Conservation (phyloP, 179 eudicot genomes). For the Beta macrorhiza region DNA sequence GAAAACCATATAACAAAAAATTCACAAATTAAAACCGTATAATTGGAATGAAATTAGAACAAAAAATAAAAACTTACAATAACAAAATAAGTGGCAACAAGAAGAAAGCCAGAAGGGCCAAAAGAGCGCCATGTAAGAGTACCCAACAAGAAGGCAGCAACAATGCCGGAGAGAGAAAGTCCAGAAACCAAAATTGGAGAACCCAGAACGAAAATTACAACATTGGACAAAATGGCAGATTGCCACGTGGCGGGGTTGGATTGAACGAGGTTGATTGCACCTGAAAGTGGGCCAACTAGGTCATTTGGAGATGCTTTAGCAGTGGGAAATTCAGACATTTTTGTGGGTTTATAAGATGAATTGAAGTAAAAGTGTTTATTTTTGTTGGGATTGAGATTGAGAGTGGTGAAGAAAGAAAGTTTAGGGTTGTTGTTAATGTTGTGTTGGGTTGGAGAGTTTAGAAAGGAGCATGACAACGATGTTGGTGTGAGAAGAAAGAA, state of each 20-base stretch:
- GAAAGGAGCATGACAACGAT: not conserved
- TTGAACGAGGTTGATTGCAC: slow-evolving; percentile 40
- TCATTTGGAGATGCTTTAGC: slow-evolving; percentile 38
- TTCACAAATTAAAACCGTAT: not conserved
- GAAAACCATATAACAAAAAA: not conserved
- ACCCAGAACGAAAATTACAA: slow-evolving; percentile 64
- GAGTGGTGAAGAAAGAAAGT: not conserved
- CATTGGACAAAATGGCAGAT: slow-evolving; percentile 64
- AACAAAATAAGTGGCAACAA: slow-evolving; percentile 78
- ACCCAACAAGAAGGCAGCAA: slow-evolving; percentile 81
- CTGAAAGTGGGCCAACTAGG: slow-evolving; percentile 34
- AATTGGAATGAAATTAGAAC: not conserved
- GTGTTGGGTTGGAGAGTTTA: slow-evolving; percentile 6
- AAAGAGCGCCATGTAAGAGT: slow-evolving; percentile 85
- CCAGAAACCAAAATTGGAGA: slow-evolving; percentile 79
- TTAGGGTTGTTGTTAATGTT: not conserved
- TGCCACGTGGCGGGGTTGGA: slow-evolving; percentile 76
- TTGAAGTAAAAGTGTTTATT: not conserved
- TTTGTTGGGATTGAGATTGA: slow-evolving; percentile 8
- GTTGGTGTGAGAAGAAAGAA: not conserved
- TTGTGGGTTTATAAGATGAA: slow-evolving; percentile 14
- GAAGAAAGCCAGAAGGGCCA: slow-evolving; percentile 70
- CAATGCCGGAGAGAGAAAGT: slow-evolving; percentile 70
- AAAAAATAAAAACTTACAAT: slow-evolving; percentile 45
- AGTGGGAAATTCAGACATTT: slow-evolving; percentile 33